These are phyloP conservation scores for Zanthoxylum bungeanum DNA, from an alignment of 345 rosid species.

Conservation along the genomic window DNA sequence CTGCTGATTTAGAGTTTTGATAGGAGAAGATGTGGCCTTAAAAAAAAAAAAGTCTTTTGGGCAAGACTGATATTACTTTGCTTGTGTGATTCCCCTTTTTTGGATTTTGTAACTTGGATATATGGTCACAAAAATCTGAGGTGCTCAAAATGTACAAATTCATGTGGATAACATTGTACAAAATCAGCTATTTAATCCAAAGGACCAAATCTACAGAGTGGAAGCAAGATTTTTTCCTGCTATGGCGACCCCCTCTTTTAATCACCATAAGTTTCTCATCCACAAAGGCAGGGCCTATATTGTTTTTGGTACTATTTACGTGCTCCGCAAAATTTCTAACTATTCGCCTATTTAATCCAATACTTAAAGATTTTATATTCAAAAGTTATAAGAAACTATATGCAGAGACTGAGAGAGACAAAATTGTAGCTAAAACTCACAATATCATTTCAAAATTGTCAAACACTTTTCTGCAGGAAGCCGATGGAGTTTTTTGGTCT, in stretches of 20 bases:
- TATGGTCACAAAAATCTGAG: constrained; percentile 29
- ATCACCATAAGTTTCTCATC: constrained; percentile 20
- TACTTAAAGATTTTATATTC: too few relatives aligned
- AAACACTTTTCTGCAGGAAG: constrained; percentile 74
- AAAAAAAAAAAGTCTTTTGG: too few relatives aligned
- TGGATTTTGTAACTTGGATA: constrained; percentile 20
- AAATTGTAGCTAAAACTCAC: not conserved
- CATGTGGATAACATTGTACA: constrained; percentile 37
- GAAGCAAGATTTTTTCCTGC: not conserved
- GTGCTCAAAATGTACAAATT: constrained; percentile 18
- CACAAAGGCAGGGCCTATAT: not conserved
- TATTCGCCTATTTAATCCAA: not conserved
- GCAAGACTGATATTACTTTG: not conserved
- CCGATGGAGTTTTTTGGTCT: constrained; percentile 81
- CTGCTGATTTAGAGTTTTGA: not conserved
- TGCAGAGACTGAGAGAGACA: not conserved
- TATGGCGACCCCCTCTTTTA: not conserved
- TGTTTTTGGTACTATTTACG: not conserved
- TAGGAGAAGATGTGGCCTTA: constrained; percentile 9
- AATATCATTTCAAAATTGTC: constrained; percentile 54
- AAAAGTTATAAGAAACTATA: not conserved
- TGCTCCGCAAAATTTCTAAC: not conserved
- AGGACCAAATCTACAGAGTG: not conserved
- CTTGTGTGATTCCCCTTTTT: not conserved
- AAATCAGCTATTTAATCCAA: not conserved